phyloP scores from a whole-genome alignment of 108 stramenopile species.

The Fragilaria crotonensis region DNA sequence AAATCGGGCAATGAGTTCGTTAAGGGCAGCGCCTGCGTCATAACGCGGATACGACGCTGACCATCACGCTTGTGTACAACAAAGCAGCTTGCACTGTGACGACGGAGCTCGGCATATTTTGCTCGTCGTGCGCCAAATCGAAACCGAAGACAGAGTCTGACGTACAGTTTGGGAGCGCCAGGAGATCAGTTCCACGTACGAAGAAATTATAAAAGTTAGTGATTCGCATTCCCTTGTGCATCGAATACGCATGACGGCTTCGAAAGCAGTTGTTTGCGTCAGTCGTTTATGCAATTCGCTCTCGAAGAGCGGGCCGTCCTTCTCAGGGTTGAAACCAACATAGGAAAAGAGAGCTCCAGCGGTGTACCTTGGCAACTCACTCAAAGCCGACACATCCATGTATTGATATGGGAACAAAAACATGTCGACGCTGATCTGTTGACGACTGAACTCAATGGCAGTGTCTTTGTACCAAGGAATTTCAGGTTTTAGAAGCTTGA shows the following conservation, averaged over 20 bases:
- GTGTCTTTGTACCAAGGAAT: slow-evolving; percentile 88
- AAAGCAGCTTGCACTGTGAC: slow-evolving; percentile 93
- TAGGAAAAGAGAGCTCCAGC: slow-evolving; percentile 88
- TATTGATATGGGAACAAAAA: slow-evolving; percentile 88
- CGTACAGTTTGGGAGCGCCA: slow-evolving; percentile 94
- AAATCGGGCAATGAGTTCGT: slow-evolving; percentile 67
- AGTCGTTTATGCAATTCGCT: slow-evolving; percentile 70
- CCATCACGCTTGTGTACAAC: slow-evolving; percentile 94
- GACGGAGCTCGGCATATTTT: slow-evolving; percentile 63
- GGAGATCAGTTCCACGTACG: slow-evolving; percentile 93
- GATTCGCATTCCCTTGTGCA: slow-evolving; percentile 93
- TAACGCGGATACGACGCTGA: slow-evolving; percentile 95
- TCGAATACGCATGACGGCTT: slow-evolving; percentile 96
- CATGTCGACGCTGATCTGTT: slow-evolving; percentile 96
- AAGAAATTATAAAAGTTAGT: slow-evolving; percentile 95
- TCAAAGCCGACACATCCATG: slow-evolving; percentile 87
- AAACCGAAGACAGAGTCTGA: slow-evolving; percentile 90
- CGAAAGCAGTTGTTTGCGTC: slow-evolving; percentile 88
- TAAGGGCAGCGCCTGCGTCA: slow-evolving; percentile 90
- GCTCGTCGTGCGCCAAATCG: slow-evolving; percentile 91
- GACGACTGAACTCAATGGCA: slow-evolving; percentile 90
- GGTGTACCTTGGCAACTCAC: slow-evolving; percentile 81
- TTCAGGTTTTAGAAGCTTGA: slow-evolving; percentile 81
- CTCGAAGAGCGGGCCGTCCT: slow-evolving; percentile 79
- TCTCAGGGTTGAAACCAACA: slow-evolving; percentile 68